Base-by-base conservation (phyloP, 306 rosid genomes). In the Cajanus cajan region DNA sequence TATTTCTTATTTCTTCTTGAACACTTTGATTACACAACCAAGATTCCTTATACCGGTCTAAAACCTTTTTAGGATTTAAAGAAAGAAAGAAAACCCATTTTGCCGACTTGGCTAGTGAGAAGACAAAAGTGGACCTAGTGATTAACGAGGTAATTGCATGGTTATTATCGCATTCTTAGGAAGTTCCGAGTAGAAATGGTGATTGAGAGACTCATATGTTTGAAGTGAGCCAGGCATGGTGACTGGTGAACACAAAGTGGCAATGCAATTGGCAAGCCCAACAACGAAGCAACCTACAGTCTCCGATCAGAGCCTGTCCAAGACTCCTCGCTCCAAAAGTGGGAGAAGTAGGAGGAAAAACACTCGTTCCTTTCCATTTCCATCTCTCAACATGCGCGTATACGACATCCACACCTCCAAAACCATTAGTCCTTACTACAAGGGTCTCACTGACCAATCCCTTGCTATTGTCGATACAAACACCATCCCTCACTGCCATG, bases 361-460 rank as follows among this genome's bases (percentile, higher is more conserved):
- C 76, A 12, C 8, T 8, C 6, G 40, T 36, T 0, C 18, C 6
- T 39, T 39, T 4, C 5, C 59, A 45, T 5, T 34, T 6, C 1
- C 47, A 19, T 18, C 10, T 6, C 13, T 22, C 12, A 68, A 36
- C 6, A 39, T 43, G 5, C 36, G 7, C 0, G 3, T 24, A 39
- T 28, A 44, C 3, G n/a, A 31, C 15, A 22, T 65, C 5, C 2
- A 18, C 3, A 4, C 13, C 12, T 13, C 47, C 0, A 50, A 6
- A 0, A 16, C 25, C 4, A 36, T 21, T 1, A 82, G 85, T 61
- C 85, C 85, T 0, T 82, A 83, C 76, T 82, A 82, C 79, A 82
- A 71, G 16, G 86, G 83, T 16, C 86, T 83, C 18, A 18, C 68
- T 0, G 85, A 77, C 63, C 85, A 81, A n/a, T 77, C 88, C 74